A percentile compares a stretch with the other conserved stretches of the same genome.
Evolutionary conservation across 768 basidiomycete genomes (phyloP).

Genomic region (Mycena vulgaris): DNA sequence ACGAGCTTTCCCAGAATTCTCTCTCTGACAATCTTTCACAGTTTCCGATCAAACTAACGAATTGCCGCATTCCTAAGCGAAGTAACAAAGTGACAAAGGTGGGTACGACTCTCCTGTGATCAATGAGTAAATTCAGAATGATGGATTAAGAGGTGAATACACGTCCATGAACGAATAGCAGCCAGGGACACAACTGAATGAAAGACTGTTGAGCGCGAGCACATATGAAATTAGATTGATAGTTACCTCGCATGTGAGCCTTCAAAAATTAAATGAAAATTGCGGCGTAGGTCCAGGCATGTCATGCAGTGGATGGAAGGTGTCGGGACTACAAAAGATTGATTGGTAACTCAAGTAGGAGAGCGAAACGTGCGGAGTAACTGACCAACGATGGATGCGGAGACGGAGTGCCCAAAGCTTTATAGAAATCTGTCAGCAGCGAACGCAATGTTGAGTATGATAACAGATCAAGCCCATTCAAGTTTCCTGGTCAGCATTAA

Average conservation of each 20-base stretch:
- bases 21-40: too few species aligned
- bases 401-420: neutral
- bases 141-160: conserved; percentile 1
- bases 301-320: neutral
- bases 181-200: conserved; percentile 4
- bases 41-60: too few species aligned
- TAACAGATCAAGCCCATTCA: conserved; percentile 5
- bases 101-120: neutral
- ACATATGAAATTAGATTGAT: conserved; percentile 8
- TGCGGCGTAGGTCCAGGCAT: neutral
- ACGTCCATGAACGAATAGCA: neutral
- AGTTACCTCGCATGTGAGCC: neutral
- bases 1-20: too few species aligned
- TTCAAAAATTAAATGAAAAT: conserved; percentile 6
- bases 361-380: neutral
- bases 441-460: neutral
- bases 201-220: neutral
- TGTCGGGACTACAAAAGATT: neutral
- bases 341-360: neutral
- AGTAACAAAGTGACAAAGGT: too few species aligned
- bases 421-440: too few species aligned
- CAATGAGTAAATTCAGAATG: conserved; percentile 4
- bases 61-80: too few species aligned
- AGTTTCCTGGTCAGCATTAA: conserved; percentile 13
- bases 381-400: conserved; percentile 4